Evolutionary conservation across 2,329 filamentous ascomycete species (phyloP).

Genomic region (Sclerotinia spermophila): DNA sequence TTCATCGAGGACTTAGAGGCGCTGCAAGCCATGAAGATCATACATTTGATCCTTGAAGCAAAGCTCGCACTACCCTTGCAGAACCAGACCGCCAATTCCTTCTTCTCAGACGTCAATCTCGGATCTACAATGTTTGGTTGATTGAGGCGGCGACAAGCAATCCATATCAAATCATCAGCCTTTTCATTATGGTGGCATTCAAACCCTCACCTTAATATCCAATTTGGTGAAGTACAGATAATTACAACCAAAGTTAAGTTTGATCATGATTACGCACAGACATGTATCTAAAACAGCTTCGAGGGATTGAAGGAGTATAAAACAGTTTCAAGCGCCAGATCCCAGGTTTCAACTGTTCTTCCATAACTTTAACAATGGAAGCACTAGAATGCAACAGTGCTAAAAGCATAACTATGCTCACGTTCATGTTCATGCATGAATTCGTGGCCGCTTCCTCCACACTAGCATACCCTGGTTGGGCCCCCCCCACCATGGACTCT

Average conservation of each 20-base stretch:
- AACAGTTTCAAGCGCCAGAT: slow-evolving; percentile 36
- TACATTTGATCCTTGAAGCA: slow-evolving; percentile 17
- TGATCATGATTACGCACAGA: slow-evolving; percentile 36
- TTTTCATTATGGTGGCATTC: background rate
- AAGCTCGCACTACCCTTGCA: slow-evolving; percentile 26
- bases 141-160: slow-evolving; percentile 12
- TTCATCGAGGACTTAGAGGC: slow-evolving; percentile 34
- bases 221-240: background rate
- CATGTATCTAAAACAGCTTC: slow-evolving; percentile 34
- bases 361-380: slow-evolving; percentile 25
- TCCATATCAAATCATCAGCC: background rate
- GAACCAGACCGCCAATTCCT: slow-evolving; percentile 38
- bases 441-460: slow-evolving; percentile 36
- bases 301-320: slow-evolving; percentile 35
- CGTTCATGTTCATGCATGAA: slow-evolving; percentile 39
- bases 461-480: slow-evolving; percentile 31
- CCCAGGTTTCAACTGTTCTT: slow-evolving; percentile 35
- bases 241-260: slow-evolving; percentile 24
- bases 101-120: slow-evolving; percentile 24
- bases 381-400: slow-evolving; percentile 21
- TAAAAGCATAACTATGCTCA: slow-evolving; percentile 28
- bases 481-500: slow-evolving; percentile 34
- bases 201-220: background rate
- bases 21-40: slow-evolving; percentile 38
- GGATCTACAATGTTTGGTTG: background rate